Percentiles rank a stretch among this genome's conserved stretches.
Conservation (phyloP, 345 rosid species). For the Hibiscus tridactylites region DNA sequence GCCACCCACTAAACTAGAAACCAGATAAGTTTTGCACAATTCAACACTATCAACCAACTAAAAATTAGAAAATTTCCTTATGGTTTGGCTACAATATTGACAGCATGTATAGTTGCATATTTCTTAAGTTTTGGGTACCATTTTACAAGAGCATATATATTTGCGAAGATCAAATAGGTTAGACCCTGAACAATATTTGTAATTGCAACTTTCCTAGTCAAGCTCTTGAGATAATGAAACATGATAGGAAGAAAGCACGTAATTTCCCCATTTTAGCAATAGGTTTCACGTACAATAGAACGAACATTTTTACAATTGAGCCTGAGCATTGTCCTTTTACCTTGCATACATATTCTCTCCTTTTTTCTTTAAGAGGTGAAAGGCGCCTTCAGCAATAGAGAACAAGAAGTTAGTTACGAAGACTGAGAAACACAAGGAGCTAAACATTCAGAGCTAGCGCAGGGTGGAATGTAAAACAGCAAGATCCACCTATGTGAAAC, state of each 20-base stretch:
- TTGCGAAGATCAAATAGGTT: neutral
- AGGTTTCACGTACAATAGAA: conserved; percentile 1
- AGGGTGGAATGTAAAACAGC: conserved; percentile 55
- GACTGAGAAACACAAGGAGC: conserved; percentile 39
- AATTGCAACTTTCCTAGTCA: neutral
- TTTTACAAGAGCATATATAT: neutral
- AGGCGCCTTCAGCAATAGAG: conserved; percentile 98
- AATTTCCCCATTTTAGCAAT: no score
- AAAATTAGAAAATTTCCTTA: neutral
- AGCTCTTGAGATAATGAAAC: no score
- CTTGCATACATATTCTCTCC: conserved; percentile 98
- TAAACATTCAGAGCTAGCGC: conserved; percentile 55
- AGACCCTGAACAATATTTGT: neutral
- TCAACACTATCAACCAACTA: neutral
- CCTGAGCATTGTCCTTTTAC: conserved; percentile 38
- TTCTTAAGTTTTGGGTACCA: neutral
- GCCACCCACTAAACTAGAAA: neutral
- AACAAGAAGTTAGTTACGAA: conserved; percentile 67
- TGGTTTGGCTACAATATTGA: neutral
- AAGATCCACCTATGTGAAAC: conserved; percentile 86
- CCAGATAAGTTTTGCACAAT: neutral
- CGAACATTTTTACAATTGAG: neutral
- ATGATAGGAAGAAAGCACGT: no score
- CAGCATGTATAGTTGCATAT: neutral
- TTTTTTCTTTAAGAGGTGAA: conserved; percentile 85